These are phyloP conservation scores for Vitis hybrid DNA, from an alignment of 177 flowering plant species.

Conservation along the genomic window DNA sequence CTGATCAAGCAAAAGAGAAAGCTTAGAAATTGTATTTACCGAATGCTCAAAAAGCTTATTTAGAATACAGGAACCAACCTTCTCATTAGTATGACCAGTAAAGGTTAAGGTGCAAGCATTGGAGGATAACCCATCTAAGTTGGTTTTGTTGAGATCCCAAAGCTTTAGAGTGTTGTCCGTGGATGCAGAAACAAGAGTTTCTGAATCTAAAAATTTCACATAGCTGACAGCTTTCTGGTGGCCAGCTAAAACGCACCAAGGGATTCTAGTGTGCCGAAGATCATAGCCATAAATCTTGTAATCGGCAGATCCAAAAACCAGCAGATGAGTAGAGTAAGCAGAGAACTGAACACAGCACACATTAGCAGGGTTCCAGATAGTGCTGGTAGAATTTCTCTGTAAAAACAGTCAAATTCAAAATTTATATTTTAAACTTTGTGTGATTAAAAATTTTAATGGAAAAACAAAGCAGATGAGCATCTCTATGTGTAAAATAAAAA, in stretches of 20 bases:
- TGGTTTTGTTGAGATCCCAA: constrained; percentile 37
- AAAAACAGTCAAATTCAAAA: background rate
- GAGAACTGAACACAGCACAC: constrained; percentile 49
- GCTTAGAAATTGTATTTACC: background rate
- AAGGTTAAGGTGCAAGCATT: constrained; percentile 29
- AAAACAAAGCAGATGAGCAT: background rate
- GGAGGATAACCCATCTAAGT: constrained; percentile 20
- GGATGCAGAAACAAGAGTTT: constrained; percentile 42
- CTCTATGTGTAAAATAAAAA: background rate
- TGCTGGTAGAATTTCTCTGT: constrained; percentile 29
- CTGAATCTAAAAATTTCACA: constrained; percentile 37
- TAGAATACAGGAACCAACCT: constrained; percentile 21
- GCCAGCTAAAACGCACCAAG: constrained; percentile 37
- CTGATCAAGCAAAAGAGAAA: constrained; percentile 21
- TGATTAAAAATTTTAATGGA: background rate
- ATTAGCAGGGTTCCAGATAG: constrained; percentile 39
- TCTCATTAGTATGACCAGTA: constrained; percentile 37
- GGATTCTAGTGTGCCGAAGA: constrained; percentile 33
- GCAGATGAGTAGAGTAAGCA: constrained; percentile 19
- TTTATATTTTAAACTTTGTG: background rate
- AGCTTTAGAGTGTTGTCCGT: constrained; percentile 41
- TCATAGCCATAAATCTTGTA: constrained; percentile 39
- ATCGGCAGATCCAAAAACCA: constrained; percentile 47
- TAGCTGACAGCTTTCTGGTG: constrained; percentile 43
- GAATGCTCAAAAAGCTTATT: background rate